Evolutionary conservation across 345 rosid genomes (phyloP).

Genomic region (Laguncularia racemosa): DNA sequence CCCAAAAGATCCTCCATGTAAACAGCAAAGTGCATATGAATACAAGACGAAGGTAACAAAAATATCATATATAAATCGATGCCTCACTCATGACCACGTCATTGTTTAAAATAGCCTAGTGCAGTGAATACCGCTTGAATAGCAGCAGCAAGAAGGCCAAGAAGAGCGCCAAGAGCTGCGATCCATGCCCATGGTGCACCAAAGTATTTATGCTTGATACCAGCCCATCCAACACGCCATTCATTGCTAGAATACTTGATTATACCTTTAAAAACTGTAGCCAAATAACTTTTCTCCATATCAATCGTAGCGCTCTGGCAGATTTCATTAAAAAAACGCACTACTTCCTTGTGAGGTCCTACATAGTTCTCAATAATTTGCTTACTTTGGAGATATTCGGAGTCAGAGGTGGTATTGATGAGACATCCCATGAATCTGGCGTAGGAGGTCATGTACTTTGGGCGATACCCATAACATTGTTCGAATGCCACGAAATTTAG

Average conservation of each 20-base stretch:
- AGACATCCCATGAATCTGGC: slow-evolving; percentile 1
- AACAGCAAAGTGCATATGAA: too few relatives aligned
- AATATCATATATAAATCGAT: too few relatives aligned
- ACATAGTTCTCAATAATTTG: background rate
- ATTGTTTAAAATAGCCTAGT: too few relatives aligned
- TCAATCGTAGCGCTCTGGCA: background rate
- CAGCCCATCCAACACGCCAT: too few relatives aligned
- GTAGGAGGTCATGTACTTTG: background rate
- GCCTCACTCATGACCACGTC: too few relatives aligned
- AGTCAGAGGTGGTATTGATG: background rate
- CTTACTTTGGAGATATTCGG: background rate
- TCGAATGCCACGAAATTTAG: background rate
- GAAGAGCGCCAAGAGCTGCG: too few relatives aligned
- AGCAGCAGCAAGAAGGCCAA: too few relatives aligned
- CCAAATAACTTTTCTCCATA: background rate
- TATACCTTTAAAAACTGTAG: background rate
- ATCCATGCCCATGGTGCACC: too few relatives aligned
- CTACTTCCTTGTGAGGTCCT: background rate
- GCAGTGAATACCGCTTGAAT: too few relatives aligned
- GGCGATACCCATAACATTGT: background rate
- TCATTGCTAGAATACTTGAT: background rate
- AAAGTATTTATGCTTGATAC: too few relatives aligned
- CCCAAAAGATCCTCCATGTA: too few relatives aligned
- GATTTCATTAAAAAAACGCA: background rate
- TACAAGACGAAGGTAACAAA: too few relatives aligned